Conservation (phyloP, 345 rosid genomes). For the Citrus medica region DNA sequence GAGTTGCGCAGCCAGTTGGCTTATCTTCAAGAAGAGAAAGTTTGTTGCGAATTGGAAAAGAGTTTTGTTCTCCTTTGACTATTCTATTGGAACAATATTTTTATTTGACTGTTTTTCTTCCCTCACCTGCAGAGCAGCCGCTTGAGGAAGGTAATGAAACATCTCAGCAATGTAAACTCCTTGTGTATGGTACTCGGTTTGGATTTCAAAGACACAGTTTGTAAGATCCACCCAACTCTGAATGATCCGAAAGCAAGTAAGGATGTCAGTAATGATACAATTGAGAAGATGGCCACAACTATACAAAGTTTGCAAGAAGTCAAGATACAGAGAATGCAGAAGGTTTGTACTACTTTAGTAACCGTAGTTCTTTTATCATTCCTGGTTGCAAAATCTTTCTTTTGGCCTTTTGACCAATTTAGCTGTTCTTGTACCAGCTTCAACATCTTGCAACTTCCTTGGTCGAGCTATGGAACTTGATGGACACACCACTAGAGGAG, state of each 20-base stretch:
- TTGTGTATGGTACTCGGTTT: slow-evolving; percentile 62
- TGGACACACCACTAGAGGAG: slow-evolving; percentile 66
- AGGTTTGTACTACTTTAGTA: slow-evolving; percentile 35
- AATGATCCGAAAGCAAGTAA: slow-evolving; percentile 33
- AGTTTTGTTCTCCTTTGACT: background rate
- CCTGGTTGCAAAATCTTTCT: background rate
- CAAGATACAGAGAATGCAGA: slow-evolving; percentile 56
- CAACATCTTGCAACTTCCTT: slow-evolving; percentile 56
- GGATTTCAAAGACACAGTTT: slow-evolving; percentile 39
- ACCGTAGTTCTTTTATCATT: background rate
- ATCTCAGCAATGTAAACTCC: slow-evolving; percentile 36
- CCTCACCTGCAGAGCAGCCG: slow-evolving; percentile 38
- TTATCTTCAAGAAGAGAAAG: slow-evolving; percentile 63
- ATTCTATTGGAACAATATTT: background rate
- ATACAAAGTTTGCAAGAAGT: slow-evolving; percentile 40
- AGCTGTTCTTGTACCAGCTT: slow-evolving; percentile 30
- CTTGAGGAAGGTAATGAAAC: slow-evolving; percentile 39
- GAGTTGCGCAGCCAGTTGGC: slow-evolving; percentile 37
- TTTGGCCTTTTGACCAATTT: slow-evolving; percentile 11
- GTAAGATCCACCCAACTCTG: slow-evolving; percentile 46
- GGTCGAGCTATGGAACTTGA: slow-evolving; percentile 70
- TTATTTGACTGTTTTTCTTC: background rate
- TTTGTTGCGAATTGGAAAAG: background rate
- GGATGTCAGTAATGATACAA: slow-evolving; percentile 42
- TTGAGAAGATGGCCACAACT: slow-evolving; percentile 45